Evolutionary conservation across 345 rosid genomes (phyloP), one percentile per base, ranked within the genome.

Genomic region (Melaleuca alternifolia): DNA sequence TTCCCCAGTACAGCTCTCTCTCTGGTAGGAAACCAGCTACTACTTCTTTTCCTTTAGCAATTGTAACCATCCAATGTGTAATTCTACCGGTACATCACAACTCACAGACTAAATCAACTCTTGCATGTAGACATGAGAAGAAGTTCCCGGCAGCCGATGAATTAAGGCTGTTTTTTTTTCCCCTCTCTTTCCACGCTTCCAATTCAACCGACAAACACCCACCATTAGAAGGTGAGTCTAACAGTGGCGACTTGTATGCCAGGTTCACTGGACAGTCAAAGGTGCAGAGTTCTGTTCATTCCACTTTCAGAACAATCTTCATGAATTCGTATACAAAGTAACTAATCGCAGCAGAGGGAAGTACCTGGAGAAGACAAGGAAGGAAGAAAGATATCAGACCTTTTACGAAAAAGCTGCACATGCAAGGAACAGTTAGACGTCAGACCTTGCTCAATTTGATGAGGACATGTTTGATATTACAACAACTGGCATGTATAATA

Each of bases 271-370:
- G 86, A 56, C 30, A 87, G 82, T 62, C 87, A 41, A 51, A 53
- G 7, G 57, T 86, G 54, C 24, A n/a, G 23, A 52, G 52, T 89
- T 57, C 84, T 44, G 87, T 79, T 92, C 93, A 93, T 86, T 93
- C 94, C 88, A 95, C 99, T 89, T 92, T 89, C 89, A 95, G 89
- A 84, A 95, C 91, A 88, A 96, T 92, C 93, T 96, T 96, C 99
- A 94, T 96, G 89, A 85, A 95, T 91, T 96, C 98, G 2, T 95
- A 96, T 33, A 95, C 94, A 83, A 96, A 95, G 91, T 92, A 96
- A 92, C 98, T 95, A 65, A 93, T 93, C 0, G 98, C 89, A 13
- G 97, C 99, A 1, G 99, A 96, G 50, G 97, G 99, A 85, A 95
- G 95, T 81, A 95, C 99, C 99, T 95, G 95, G 83, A 90, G 62